Evolutionary conservation across 1,139 yeast genomes (phyloP).

Genomic region (Pneumocystis wakefieldiae): DNA sequence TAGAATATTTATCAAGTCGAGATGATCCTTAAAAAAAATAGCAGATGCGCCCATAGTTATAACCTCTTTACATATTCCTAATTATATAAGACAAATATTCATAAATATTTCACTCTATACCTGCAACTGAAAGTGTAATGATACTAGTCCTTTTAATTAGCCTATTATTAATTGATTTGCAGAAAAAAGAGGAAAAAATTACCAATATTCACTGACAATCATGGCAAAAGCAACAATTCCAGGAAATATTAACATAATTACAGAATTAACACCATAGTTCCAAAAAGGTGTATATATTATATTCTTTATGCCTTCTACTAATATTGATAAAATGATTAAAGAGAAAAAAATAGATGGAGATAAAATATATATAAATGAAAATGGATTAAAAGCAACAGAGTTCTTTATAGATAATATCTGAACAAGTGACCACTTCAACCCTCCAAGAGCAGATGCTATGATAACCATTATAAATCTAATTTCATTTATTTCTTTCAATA

Average conservation of each 20-base stretch:
- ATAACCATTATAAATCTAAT: constrained; percentile 45
- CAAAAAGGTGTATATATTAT: constrained; percentile 47
- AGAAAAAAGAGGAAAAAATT: background rate
- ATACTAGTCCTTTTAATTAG: constrained; percentile 72
- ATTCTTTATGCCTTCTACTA: constrained; percentile 48
- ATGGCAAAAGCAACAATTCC: constrained; percentile 77
- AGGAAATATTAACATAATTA: constrained; percentile 53
- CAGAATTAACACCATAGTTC: constrained; percentile 39
- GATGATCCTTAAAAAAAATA: constrained; percentile 56
- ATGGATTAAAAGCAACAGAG: constrained; percentile 51
- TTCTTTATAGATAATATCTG: constrained; percentile 59
- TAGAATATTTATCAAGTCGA: constrained; percentile 51
- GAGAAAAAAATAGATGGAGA: constrained; percentile 69
- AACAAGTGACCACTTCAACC: constrained; percentile 88
- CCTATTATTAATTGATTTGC: constrained; percentile 22
- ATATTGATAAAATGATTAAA: constrained; percentile 44
- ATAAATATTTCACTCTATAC: background rate
- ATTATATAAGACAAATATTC: background rate
- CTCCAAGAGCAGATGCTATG: constrained; percentile 66
- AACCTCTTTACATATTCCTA: constrained; percentile 78
- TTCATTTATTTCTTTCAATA: background rate
- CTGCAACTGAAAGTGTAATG: constrained; percentile 66
- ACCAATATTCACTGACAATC: constrained; percentile 66
- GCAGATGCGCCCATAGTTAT: constrained; percentile 63
- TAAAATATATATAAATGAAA: constrained; percentile 65